Evolutionary conservation across 352 stramenopile species (phyloP), one percentile per base, ranked within the genome.

Genomic region (Phytopythium litorale): DNA sequence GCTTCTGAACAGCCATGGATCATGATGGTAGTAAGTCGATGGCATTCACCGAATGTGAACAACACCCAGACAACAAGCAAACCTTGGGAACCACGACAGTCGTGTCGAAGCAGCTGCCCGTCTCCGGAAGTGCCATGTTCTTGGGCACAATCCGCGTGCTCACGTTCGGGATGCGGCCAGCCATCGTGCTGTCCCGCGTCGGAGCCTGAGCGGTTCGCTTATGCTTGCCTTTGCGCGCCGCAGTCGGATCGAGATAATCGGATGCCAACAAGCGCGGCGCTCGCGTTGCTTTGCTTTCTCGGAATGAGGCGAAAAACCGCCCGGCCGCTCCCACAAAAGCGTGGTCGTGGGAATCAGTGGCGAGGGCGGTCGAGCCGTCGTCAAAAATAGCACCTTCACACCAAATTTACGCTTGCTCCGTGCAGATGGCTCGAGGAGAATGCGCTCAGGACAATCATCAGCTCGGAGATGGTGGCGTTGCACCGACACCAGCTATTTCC

Each of bases 61-160:
- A 11, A 49, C 7, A 21, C 50, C 58, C 3, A 43, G n/a, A 8
- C 7, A 42, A 23, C 33, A 18, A n/a, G 8, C 19, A 35, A 48
- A 90, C 76, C 75, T 91, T 91, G 32, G 68, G 32, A 23, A 60
- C 45, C 16, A 88, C 76, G 21, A 76, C 64, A 2, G 96, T 98
- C 32, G 89, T 93, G 73, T 98, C 96, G 63, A 98, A 98, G 68
- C 94, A 98, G 58, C 93, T 98, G 15, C 94, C 93, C 0, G 94
- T 98, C 74, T 98, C 90, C 8, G 81, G 78, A 28, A 97, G 62
- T 21, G 82, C 53, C 43, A 91, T 76, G 28, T 75, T 81, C 60
- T 91, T 91, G 18, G 85, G 81, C 64, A 92, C 85, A 58, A 94
- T 89, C 42, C 83, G 80, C 51, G 84, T 94, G 74, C 73, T 91